These are phyloP conservation scores for Rhizopogon salebrosus DNA, from an alignment of 768 basidiomycete genomes.

Conservation along the genomic window DNA sequence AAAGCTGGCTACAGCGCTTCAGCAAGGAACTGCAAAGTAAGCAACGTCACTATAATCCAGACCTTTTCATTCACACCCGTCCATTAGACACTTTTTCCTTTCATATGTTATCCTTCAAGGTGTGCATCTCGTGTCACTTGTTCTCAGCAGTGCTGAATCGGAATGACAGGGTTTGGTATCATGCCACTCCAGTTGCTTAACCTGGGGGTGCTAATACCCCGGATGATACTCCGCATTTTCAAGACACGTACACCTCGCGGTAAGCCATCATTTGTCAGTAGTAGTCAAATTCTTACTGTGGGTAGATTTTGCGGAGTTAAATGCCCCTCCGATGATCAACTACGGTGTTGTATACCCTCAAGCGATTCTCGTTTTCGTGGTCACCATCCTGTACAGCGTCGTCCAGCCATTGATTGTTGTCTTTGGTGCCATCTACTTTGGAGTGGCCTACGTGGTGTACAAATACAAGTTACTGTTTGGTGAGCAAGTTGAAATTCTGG, in stretches of 20 bases:
- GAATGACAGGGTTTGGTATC: conserved; percentile 67
- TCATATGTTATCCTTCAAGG: conserved; percentile 85
- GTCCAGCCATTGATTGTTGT: conserved; percentile 93
- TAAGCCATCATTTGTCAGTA: conserved; percentile 22
- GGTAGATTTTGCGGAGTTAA: conserved; percentile 90
- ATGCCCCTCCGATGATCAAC: conserved; percentile 97
- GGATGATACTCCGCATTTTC: conserved; percentile 68
- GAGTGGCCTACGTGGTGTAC: conserved; percentile 93
- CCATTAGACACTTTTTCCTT: conserved; percentile 69
- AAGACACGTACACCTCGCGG: conserved; percentile 89
- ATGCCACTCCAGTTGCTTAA: conserved; percentile 96
- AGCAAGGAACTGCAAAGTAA: conserved; percentile 68
- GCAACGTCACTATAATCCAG: conserved; percentile 3
- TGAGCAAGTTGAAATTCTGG: conserved; percentile 31
- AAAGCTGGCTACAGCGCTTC: conserved; percentile 81
- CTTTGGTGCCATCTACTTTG: conserved; percentile 95
- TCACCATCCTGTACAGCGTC: conserved; percentile 92
- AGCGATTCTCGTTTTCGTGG: conserved; percentile 91
- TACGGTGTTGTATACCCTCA: conserved; percentile 97
- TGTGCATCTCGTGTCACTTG: conserved; percentile 14
- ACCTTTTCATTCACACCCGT: conserved; percentile 3
- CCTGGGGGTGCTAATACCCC: conserved; percentile 81
- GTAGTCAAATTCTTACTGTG: not conserved
- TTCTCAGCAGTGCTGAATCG: conserved; percentile 3
- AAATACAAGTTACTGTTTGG: conserved; percentile 97